These are phyloP conservation scores for Aureobasidium pullulans DNA, from an alignment of 2,329 filamentous ascomycete genomes.

Conservation along the genomic window DNA sequence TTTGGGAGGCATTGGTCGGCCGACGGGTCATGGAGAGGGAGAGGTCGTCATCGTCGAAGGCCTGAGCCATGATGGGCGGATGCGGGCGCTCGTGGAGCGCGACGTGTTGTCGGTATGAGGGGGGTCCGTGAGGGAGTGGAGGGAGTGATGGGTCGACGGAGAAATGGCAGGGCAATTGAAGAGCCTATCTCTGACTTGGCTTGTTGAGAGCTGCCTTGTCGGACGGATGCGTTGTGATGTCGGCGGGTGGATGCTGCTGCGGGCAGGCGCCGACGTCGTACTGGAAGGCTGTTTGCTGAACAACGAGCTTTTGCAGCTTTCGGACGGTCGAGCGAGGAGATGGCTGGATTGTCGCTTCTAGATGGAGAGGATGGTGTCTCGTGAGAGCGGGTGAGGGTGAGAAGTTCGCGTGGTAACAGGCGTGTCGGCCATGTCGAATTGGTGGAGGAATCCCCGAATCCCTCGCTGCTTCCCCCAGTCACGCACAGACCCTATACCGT, in stretches of 20 bases:
- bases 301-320: background rate
- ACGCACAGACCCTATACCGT: slow-evolving; percentile 8
- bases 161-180: background rate
- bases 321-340: background rate
- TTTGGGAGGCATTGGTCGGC: slow-evolving; percentile 16
- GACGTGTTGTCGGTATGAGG: background rate
- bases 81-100: background rate
- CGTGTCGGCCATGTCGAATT: background rate
- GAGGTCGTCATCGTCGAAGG: slow-evolving; percentile 34
- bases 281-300: background rate
- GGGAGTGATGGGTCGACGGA: background rate
- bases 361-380: background rate
- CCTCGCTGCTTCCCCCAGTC: background rate
- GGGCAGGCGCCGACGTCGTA: background rate
- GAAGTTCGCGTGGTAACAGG: background rate
- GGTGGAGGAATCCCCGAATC: background rate
- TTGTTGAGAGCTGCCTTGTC: background rate
- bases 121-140: background rate
- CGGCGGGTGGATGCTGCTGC: background rate
- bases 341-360: background rate
- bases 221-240: background rate
- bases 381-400: background rate
- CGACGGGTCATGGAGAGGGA: slow-evolving; percentile 30
- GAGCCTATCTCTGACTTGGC: no score
- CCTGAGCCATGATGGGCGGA: slow-evolving; percentile 28